A percentile compares a stretch with the other conserved stretches of the same genome.
Conservation (phyloP, 331 rosid species). For the Malus hybrid region DNA sequence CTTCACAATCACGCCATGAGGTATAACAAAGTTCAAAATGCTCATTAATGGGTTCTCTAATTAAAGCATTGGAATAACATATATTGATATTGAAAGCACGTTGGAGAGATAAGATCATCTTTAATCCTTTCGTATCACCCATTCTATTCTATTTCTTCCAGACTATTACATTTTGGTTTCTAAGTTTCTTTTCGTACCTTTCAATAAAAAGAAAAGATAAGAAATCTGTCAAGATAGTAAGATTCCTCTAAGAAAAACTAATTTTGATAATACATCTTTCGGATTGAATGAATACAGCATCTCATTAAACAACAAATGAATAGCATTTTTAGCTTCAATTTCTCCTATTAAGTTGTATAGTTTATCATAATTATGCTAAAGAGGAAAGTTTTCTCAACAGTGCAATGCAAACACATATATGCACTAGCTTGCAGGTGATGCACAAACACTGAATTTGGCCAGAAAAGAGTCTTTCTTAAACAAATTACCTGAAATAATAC, state of each 20-base stretch:
- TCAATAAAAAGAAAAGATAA: not conserved
- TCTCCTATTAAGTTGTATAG: not conserved
- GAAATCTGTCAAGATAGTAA: not conserved
- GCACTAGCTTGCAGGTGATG: not conserved
- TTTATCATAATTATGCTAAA: not conserved
- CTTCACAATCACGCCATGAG: not conserved
- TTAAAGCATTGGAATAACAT: not conserved
- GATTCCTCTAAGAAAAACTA: not conserved
- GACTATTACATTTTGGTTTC: not conserved
- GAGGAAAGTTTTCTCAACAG: not conserved
- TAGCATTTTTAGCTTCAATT: not conserved
- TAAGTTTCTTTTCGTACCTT: not conserved
- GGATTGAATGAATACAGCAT: not conserved
- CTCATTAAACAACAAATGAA: not conserved
- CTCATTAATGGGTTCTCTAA: not conserved
- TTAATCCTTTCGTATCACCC: not conserved
- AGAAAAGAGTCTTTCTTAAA: not conserved
- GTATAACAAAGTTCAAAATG: not conserved
- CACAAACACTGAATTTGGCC: not conserved
- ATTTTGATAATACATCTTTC: not conserved
- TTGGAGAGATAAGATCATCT: not conserved
- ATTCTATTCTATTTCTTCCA: not conserved
- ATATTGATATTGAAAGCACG: not conserved
- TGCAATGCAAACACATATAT: not conserved
- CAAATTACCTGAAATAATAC: constrained; percentile 75